Evolutionary conservation across 2,329 filamentous ascomycete species (phyloP), one percentile per base, ranked within the genome.

Genomic region (Teratosphaeria epicoccoides): DNA sequence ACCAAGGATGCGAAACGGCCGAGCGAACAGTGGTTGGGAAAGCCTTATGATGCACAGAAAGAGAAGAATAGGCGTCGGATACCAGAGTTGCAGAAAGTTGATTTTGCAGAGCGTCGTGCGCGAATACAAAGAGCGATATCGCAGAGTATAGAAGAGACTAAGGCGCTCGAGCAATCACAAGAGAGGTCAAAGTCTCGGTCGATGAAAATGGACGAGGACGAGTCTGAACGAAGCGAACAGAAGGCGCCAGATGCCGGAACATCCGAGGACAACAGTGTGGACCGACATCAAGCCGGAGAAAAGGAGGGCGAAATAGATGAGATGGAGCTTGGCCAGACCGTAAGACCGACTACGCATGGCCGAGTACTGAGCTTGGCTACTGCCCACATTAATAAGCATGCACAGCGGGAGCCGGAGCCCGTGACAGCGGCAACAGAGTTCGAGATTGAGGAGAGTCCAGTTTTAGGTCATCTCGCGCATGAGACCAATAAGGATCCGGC

Each of bases 101-200:
- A 95, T 68, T 93, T 94, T 65, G 88, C 85, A 54, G 86, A 87
- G 59, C 80, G 88, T 48, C 79, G 89, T 60, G 84, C 88, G 63
- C 82, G 83, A 55, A 94, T 95, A 61, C 85, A 90, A 60, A 81
- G 88, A 52, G 88, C 88, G 12, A 91, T 94, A 67, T 90, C 82
- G 60, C 87, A 86, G 65, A 88, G 85, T n/a, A 82, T 93, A 46
- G 80, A 84, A 56, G 85, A 88, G 63, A 85, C 60, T 64, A 53
- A 58, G 45, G 23, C 46, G 5, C 14, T 29, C 17, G 46, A 48
- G 20, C 11, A 23, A 37, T 23, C 23, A 23, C 14, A 22, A 7
- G 44, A 24, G 44, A 14, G 44, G 20, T 46, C 44, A 5, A 24
- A 20, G 20, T 25, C 44, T 24, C 44, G 24, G 44, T 24, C 11